These are phyloP conservation scores for Senecio squalidus DNA, from an alignment of 140 eudicot species.

Conservation along the genomic window DNA sequence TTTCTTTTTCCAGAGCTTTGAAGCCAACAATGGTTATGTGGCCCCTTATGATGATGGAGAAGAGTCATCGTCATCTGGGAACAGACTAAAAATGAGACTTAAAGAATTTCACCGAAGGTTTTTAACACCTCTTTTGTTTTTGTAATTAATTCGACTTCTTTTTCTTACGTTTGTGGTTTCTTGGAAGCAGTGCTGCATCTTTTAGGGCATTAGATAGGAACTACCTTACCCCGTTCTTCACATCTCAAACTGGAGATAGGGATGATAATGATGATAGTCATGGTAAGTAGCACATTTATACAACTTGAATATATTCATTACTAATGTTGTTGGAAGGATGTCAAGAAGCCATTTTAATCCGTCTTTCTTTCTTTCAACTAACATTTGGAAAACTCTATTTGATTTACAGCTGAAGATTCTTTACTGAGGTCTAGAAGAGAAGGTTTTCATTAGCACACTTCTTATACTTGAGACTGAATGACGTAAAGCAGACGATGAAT, in stretches of 20 bases:
- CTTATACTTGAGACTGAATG: conserved; percentile 14
- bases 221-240: conserved; percentile 96
- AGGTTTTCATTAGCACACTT: conserved; percentile 31
- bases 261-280: conserved; percentile 52
- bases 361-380: not conserved
- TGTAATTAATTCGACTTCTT: not conserved
- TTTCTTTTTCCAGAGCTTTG: conserved; percentile 54
- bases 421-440: conserved; percentile 44
- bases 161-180: conserved; percentile 9
- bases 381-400: not conserved
- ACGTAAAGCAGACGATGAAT: conserved; percentile 17
- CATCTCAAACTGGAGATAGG: conserved; percentile 67
- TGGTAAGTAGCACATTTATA: conserved; percentile 38
- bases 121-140: not conserved
- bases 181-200: conserved; percentile 69
- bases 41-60: conserved; percentile 74
- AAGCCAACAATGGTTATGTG: conserved; percentile 59
- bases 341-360: too few relatives aligned
- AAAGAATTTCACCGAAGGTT: conserved; percentile 91
- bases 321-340: not conserved
- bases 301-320: not conserved
- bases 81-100: conserved; percentile 85
- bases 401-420: conserved; percentile 36
- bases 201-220: conserved; percentile 84
- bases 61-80: conserved; percentile 61